Evolutionary conservation across 2,329 filamentous ascomycete species (phyloP), one percentile per base, ranked within the genome.

Genomic region (Ophiocordyceps camponoti-leonardi): DNA sequence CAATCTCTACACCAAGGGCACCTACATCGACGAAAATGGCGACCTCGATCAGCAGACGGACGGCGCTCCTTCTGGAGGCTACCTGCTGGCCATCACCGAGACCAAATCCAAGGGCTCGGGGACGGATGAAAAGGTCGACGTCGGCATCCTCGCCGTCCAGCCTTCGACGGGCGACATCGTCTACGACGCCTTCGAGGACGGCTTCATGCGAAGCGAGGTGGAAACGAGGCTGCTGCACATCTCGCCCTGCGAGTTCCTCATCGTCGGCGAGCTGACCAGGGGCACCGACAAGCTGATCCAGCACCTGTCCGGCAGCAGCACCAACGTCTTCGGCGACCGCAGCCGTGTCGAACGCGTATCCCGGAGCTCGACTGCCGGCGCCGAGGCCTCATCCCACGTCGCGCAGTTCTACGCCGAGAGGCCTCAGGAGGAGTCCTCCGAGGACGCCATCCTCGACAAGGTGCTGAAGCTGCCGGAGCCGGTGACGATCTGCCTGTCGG

Each of bases 1-100:
- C 16, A 95, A 94, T 57, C 72, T 98, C 7, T 98, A 98, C 64
- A 98, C 92, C 10, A 98, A 96, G 61, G 92, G 88, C 41, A 98
- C 92, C 2, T 98, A 96, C 54, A 82, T 98, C 47, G 92, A 96
- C 57, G 92, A 98, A 59, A 74, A 85, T 11, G 90, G 92, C 50
- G 86, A 86, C 23, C 63, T 94, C 6, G 82, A 84, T 45, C 66
- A 67, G 46, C 58, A 57, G 54, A 48, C 50, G 18, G 66, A 55
- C 52, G 66, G 50, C 0, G 69, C 74, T 1, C 72, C 78, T 0
- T 67, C 74, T 1, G 77, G 73, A n/a, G 92, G 92, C n/a, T 94
- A 95, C 58, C 68, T 98, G 18, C 75, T 98, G 2, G 95, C 90
- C 58, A 78, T 98, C 50, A 94, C 88, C 0, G 92, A 98, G 61